Percentiles rank a stretch among this genome's conserved stretches.
Evolutionary conservation across 2,329 filamentous ascomycete genomes (phyloP).

Genomic region (Fusarium papillatum): DNA sequence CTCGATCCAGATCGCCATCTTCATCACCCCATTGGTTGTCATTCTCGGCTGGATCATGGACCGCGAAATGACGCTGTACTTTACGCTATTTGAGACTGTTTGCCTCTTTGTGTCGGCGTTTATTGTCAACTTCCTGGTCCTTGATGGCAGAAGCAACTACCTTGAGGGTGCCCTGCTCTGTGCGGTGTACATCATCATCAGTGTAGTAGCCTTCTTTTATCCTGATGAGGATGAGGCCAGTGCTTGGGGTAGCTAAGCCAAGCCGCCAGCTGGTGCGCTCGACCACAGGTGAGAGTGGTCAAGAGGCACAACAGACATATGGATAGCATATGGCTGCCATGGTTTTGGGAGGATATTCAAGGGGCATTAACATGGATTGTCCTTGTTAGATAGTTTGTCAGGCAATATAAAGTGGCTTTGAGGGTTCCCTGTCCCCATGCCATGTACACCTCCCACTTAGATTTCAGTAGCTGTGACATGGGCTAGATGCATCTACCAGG

Average conservation of each 20-base stretch:
- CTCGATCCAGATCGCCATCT: constrained; percentile 80
- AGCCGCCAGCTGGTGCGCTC: neutral
- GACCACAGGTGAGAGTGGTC: constrained; percentile 20
- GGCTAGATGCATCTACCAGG: neutral
- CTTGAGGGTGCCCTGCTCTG: constrained; percentile 82
- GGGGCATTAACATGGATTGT: neutral
- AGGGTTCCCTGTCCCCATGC: constrained; percentile 1
- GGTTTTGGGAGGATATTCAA: neutral
- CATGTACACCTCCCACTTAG: neutral
- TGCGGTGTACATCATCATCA: constrained; percentile 77
- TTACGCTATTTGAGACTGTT: constrained; percentile 90
- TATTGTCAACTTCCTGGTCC: constrained; percentile 89
- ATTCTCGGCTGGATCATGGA: constrained; percentile 79
- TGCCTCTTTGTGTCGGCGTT: constrained; percentile 87
- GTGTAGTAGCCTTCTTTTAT: constrained; percentile 76
- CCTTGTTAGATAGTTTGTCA: constrained; percentile 2
- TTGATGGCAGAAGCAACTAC: constrained; percentile 90
- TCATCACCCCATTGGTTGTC: constrained; percentile 78
- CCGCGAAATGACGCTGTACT: constrained; percentile 83
- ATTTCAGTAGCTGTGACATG: neutral
- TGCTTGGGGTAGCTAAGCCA: constrained; percentile 46
- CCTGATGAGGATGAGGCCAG: constrained; percentile 65
- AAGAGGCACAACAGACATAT: neutral
- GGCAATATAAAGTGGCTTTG: constrained; percentile 4
- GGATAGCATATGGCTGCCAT: neutral